Percentiles rank a stretch among this genome's conserved stretches.
phyloP scores from a whole-genome alignment of 2,329 filamentous ascomycete species.

The Annulohypoxylon truncatum region DNA sequence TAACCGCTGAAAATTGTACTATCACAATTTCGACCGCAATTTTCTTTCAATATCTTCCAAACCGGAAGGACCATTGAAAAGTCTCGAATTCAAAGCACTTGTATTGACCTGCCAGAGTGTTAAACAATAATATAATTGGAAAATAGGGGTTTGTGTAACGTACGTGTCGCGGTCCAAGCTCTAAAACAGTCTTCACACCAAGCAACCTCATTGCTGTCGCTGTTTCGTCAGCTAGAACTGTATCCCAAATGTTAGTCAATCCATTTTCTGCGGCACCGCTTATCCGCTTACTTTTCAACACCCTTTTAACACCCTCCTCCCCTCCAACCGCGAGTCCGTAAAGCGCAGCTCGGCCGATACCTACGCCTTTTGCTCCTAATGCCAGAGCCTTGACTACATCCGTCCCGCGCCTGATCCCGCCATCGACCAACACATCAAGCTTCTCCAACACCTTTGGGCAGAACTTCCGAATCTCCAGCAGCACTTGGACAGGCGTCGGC shows the following conservation, averaged over 20 bases:
- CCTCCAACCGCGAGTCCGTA: slow-evolving; percentile 62
- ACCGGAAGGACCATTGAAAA: slow-evolving; percentile 41
- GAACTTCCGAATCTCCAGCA: slow-evolving; percentile 51
- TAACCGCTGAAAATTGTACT: not conserved
- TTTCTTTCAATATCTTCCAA: slow-evolving; percentile 38
- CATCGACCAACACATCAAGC: slow-evolving; percentile 52
- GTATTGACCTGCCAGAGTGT: slow-evolving; percentile 24
- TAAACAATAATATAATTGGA: not conserved
- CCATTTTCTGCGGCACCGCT: too few species aligned
- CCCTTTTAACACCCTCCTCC: slow-evolving; percentile 67
- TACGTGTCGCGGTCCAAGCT: slow-evolving; percentile 43
- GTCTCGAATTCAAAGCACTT: slow-evolving; percentile 21
- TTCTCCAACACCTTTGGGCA: slow-evolving; percentile 51
- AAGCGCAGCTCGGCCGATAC: slow-evolving; percentile 60
- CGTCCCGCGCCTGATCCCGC: slow-evolving; percentile 53
- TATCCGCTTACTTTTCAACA: slow-evolving; percentile 63
- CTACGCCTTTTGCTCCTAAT: slow-evolving; percentile 53
- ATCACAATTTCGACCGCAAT: slow-evolving; percentile 40
- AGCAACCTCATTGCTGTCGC: slow-evolving; percentile 45
- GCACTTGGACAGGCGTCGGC: slow-evolving; percentile 49
- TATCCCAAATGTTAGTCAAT: not conserved
- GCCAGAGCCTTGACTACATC: slow-evolving; percentile 55
- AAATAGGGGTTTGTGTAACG: slow-evolving; percentile 12
- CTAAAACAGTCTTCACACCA: slow-evolving; percentile 41
- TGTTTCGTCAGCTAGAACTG: slow-evolving; percentile 46